Evolutionary conservation across 768 basidiomycete species (phyloP).

Genomic region (Dendrothele bispora): DNA sequence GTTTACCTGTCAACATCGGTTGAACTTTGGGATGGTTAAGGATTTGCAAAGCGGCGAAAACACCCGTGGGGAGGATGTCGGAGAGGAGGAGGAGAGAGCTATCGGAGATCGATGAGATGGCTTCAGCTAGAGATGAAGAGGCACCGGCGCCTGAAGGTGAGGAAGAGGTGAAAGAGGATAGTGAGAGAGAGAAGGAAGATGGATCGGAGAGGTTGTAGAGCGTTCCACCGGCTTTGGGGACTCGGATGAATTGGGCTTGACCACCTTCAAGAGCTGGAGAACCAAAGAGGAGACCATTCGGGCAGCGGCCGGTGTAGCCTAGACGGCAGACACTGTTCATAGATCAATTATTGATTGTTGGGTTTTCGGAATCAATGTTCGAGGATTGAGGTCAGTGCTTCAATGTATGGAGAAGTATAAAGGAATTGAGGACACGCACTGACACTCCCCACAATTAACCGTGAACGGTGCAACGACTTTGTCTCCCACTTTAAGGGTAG

Average conservation of each 20-base stretch:
- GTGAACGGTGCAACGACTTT: slow-evolving; percentile 83
- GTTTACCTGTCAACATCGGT: slow-evolving; percentile 54
- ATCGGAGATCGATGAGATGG: slow-evolving; percentile 41
- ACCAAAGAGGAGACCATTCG: slow-evolving; percentile 62
- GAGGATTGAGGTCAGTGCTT: no score
- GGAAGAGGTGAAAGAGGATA: no score
- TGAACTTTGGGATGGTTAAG: slow-evolving; percentile 70
- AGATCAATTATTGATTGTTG: background rate
- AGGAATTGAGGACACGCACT: no score
- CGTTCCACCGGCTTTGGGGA: slow-evolving; percentile 80
- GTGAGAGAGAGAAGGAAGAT: slow-evolving; percentile 44
- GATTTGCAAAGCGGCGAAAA: slow-evolving; percentile 73
- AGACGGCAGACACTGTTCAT: slow-evolving; percentile 61
- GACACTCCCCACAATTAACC: slow-evolving; percentile 82
- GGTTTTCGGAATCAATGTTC: background rate
- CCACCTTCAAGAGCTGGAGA: slow-evolving; percentile 66
- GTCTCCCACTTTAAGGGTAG: slow-evolving; percentile 66
- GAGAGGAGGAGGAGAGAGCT: slow-evolving; percentile 70
- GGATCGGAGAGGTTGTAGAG: slow-evolving; percentile 62
- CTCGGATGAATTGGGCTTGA: slow-evolving; percentile 78
- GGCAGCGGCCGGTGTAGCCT: slow-evolving; percentile 73
- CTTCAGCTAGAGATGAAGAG: background rate
- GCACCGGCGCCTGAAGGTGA: slow-evolving; percentile 26
- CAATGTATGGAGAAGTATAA: no score
- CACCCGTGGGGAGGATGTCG: slow-evolving; percentile 79